Conservation (phyloP, 2,329 filamentous ascomycete species). For the Aspergillus persii region DNA sequence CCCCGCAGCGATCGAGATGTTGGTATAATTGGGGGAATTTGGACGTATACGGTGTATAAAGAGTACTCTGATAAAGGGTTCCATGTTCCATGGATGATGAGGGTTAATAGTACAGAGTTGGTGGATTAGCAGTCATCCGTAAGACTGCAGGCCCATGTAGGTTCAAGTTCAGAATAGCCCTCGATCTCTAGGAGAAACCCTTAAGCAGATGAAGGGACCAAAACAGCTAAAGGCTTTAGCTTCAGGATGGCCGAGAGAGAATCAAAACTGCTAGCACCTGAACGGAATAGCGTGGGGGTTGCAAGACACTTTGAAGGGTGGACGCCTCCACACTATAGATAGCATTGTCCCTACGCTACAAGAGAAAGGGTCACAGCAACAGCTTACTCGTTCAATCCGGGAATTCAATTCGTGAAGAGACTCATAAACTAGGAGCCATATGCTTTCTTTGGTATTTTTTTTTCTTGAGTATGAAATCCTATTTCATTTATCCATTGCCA, state of each 20-base stretch:
- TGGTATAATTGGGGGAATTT: background rate
- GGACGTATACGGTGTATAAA: no score
- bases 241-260: background rate
- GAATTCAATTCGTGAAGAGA: slow-evolving; percentile 24
- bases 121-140: no score
- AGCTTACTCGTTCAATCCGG: slow-evolving; percentile 3
- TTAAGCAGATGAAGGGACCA: no score
- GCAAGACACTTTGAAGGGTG: no score
- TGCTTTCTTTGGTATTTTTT: slow-evolving; percentile 29
- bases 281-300: background rate
- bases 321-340: no score
- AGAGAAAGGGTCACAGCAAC: background rate
- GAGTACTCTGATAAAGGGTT: no score
- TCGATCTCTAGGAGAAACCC: no score
- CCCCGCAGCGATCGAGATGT: background rate
- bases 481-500: slow-evolving; percentile 44
- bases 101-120: no score
- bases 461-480: slow-evolving; percentile 41
- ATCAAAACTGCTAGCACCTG: background rate
- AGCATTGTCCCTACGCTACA: background rate
- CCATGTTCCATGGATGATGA: no score
- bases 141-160: no score
- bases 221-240: no score
- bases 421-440: slow-evolving; percentile 37
- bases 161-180: no score